Evolutionary conservation across 2,329 filamentous ascomycete species (phyloP).

Genomic region (Epichloe gansuensis): DNA sequence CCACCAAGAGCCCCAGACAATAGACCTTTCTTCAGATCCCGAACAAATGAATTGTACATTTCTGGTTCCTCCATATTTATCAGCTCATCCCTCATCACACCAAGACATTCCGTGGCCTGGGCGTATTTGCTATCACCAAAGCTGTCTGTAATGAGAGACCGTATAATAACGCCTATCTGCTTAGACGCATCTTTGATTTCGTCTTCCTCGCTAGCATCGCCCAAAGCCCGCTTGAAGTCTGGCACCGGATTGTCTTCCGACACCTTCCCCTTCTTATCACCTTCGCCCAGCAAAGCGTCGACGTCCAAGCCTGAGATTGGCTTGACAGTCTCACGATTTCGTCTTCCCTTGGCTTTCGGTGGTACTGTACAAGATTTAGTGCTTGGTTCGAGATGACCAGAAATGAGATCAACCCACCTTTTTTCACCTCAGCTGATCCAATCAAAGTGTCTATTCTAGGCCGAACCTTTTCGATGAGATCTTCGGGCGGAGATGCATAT

Average conservation of each 20-base stretch:
- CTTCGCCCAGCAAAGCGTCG: slow-evolving; percentile 58
- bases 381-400: not conserved
- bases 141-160: slow-evolving; percentile 54
- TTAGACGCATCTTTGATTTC: slow-evolving; percentile 54
- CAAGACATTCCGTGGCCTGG: slow-evolving; percentile 60
- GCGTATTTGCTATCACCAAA: slow-evolving; percentile 65
- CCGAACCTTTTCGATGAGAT: slow-evolving; percentile 46
- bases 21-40: slow-evolving; percentile 58
- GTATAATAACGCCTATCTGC: slow-evolving; percentile 63
- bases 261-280: slow-evolving; percentile 29
- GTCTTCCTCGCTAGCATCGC: slow-evolving; percentile 43
- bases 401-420: slow-evolving; percentile 35
- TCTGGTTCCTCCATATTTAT: slow-evolving; percentile 61
- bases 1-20: slow-evolving; percentile 59
- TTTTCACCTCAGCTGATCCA: slow-evolving; percentile 66
- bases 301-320: slow-evolving; percentile 86
- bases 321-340: slow-evolving; percentile 56
- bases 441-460: slow-evolving; percentile 51
- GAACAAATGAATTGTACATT: slow-evolving; percentile 64
- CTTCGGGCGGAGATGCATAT: slow-evolving; percentile 59
- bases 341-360: slow-evolving; percentile 63
- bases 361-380: slow-evolving; percentile 42
- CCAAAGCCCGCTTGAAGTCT: slow-evolving; percentile 74
- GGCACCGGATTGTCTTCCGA: slow-evolving; percentile 66
- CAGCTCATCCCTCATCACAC: slow-evolving; percentile 67